These are phyloP conservation scores for Termitomyces sp. DNA, from an alignment of 768 basidiomycete species.

Conservation along the genomic window DNA sequence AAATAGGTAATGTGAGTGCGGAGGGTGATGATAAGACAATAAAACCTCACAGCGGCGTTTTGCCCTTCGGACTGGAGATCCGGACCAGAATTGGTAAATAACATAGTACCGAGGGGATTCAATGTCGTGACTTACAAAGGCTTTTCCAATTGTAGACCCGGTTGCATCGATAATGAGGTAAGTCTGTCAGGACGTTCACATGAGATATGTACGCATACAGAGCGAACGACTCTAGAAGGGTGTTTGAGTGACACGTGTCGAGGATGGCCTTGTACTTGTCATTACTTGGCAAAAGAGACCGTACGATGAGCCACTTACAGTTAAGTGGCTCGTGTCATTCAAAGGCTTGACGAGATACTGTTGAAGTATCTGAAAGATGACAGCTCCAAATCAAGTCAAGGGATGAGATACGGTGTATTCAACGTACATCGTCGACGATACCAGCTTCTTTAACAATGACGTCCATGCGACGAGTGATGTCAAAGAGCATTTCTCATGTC, in stretches of 20 bases:
- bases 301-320: neutral
- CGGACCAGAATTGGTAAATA: no score
- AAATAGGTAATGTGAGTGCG: neutral
- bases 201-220: neutral
- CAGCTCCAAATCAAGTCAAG: neutral
- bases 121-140: neutral
- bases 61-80: neutral
- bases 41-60: neutral
- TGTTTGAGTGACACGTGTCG: conserved; percentile 3
- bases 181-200: neutral
- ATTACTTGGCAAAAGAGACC: neutral
- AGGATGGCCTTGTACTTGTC: neutral
- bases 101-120: neutral
- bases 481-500: no score
- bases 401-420: neutral
- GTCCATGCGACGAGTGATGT: neutral
- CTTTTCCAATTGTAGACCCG: neutral
- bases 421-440: conserved; percentile 2
- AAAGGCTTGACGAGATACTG: neutral
- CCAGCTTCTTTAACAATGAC: neutral
- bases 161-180: conserved; percentile 2
- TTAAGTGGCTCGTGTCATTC: neutral
- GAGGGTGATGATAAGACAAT: neutral
- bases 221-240: neutral
- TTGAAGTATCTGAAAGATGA: neutral